Evolutionary conservation across 179 eudicot species (phyloP).

Genomic region (Actinidia chinensis): DNA sequence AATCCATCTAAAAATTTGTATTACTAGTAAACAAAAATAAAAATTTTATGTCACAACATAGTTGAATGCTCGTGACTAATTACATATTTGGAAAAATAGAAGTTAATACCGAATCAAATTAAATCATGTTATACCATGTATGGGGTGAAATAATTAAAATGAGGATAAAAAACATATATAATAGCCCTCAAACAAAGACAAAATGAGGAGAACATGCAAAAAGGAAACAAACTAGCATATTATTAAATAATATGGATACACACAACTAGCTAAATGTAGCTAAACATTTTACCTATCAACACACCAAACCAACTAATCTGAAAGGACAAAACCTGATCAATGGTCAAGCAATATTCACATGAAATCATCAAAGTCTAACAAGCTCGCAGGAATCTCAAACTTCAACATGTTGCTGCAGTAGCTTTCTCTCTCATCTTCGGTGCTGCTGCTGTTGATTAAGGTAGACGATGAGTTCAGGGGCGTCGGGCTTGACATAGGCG

Average conservation of each 20-base stretch:
- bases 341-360: slow-evolving; percentile 23
- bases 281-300: not conserved
- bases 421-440: slow-evolving; percentile 46
- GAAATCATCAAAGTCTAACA: slow-evolving; percentile 36
- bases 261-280: not conserved
- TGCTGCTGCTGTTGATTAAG: slow-evolving; percentile 26
- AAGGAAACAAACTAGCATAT: not conserved
- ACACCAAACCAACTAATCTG: not conserved
- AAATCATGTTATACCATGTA: not conserved
- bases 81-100: not conserved
- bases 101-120: not conserved
- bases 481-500: slow-evolving; percentile 33
- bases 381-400: slow-evolving; percentile 44
- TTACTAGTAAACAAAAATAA: no score
- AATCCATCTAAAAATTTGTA: no score
- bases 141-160: not conserved
- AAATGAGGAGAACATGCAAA: not conserved
- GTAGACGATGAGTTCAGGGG: slow-evolving; percentile 35
- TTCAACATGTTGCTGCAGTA: slow-evolving; percentile 42
- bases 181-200: no score
- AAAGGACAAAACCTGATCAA: not conserved
- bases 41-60: no score
- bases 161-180: not conserved
- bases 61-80: not conserved
- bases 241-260: not conserved